These are phyloP conservation scores for Litchi chinensis DNA, from an alignment of 345 rosid genomes.

Conservation along the genomic window DNA sequence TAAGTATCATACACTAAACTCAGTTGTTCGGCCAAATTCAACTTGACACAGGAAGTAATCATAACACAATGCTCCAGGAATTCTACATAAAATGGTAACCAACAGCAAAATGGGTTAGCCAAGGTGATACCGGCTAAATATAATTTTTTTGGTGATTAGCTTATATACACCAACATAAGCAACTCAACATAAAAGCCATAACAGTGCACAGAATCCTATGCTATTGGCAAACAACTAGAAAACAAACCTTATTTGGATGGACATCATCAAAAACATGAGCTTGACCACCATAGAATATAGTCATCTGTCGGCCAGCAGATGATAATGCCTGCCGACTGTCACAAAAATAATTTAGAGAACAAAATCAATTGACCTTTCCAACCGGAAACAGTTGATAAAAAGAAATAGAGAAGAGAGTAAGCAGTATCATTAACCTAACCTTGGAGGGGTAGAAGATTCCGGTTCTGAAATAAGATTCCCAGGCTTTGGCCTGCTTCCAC, in stretches of 20 bases:
- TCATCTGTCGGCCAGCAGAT: slow-evolving; percentile 76
- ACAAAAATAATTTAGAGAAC: slow-evolving; percentile 19
- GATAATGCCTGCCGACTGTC: slow-evolving; percentile 58
- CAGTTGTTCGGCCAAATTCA: background rate
- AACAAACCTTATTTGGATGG: slow-evolving; percentile 84
- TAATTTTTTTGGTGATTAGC: background rate
- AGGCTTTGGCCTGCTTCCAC: slow-evolving; percentile 47
- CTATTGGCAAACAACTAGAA: slow-evolving; percentile 12
- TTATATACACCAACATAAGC: slow-evolving; percentile 10
- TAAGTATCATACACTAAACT: background rate
- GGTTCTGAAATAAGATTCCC: slow-evolving; percentile 45
- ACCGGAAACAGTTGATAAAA: background rate
- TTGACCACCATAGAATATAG: slow-evolving; percentile 96
- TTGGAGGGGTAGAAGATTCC: slow-evolving; percentile 58
- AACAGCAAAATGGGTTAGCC: background rate
- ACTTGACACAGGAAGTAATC: background rate
- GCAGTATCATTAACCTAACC: slow-evolving; percentile 41
- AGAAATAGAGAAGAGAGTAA: slow-evolving; percentile 8
- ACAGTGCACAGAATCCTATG: slow-evolving; percentile 5
- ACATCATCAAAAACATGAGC: slow-evolving; percentile 99
- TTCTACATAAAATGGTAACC: slow-evolving; percentile 7
- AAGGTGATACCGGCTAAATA: background rate
- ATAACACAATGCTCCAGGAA: slow-evolving; percentile 6
- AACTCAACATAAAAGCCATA: slow-evolving; percentile 1
- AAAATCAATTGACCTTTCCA: slow-evolving; percentile 1